Evolutionary conservation across 23 red algal genomes (phyloP), one percentile per base, ranked within the genome.

Genomic region (Gracilaria gracilis): DNA sequence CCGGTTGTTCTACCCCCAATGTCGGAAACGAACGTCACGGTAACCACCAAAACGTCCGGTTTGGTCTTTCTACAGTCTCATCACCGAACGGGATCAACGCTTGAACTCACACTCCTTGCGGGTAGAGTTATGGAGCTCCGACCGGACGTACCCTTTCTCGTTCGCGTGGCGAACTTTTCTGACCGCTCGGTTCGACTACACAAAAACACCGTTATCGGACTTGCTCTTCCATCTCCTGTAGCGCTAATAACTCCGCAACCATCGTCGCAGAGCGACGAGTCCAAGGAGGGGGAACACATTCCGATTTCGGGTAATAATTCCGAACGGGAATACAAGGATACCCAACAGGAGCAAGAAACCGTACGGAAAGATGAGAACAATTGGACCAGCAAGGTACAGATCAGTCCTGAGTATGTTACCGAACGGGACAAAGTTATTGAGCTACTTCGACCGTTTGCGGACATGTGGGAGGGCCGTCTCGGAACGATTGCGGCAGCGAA

Each of bases 111-210:
- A 24, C 81, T 84, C 3, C 55, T 84, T 25, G 58, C 81, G 57
- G 39, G 69, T 39, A 59, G 32, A 19, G 58, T 84, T 29, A 84
- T 84, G 81, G 81, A 84, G 16, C 55, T 84, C 9, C 55, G 40
- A 3, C 58, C 81, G 19, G 54, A 84, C 59, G 61, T 39, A 27
- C 81, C 81, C 34, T 84, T 84, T 27, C 40, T 24, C 57, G 81
- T 84, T 34, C 4, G 24, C 15, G 61, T 84, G 8, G 40, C 57
- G 1, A 84, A 70, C 81, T 69, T 84, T 12, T 1, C 0, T 8
- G 57, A 84, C 38, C 54, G 61, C 17, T 16, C 81, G 59, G 59
- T 69, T 21, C 81, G 39, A 35, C 37, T 84, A 19, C 58, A 36
- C 58, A 84, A 84, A 58, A 58, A 38, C 35, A 66, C 81, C 15